Percentiles rank a stretch among this genome's conserved stretches.
Conservation (phyloP, 2,329 filamentous ascomycete species). For the Septoria petroselini region DNA sequence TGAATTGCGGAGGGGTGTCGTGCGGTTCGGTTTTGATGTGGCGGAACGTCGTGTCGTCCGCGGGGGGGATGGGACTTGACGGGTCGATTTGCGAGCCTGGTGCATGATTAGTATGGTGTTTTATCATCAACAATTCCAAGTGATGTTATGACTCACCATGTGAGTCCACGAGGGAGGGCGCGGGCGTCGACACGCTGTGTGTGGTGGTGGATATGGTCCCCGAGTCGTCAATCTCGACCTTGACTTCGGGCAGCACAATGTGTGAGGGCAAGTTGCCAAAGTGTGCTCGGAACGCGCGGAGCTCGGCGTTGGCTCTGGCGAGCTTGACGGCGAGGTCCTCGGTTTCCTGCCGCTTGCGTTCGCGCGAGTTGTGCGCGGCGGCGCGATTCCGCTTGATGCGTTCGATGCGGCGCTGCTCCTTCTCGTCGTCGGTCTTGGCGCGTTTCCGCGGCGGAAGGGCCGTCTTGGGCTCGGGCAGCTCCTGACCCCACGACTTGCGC, state of each 20-base stretch:
- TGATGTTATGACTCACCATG: conserved; percentile 16
- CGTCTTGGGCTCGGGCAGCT: conserved; percentile 93
- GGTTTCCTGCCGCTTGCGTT: conserved; percentile 86
- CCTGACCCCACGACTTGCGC: conserved; percentile 96
- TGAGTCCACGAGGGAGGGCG: conserved; percentile 33
- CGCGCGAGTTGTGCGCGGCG: conserved; percentile 91
- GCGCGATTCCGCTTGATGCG: conserved; percentile 94
- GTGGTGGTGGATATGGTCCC: conserved; percentile 12
- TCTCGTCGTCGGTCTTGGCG: conserved; percentile 97
- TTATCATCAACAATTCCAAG: background rate
- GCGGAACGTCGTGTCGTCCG: conserved; percentile 28
- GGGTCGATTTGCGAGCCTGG: conserved; percentile 27
- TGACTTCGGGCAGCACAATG: conserved; percentile 36
- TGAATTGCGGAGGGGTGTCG: conserved; percentile 26
- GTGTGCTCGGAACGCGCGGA: conserved; percentile 34
- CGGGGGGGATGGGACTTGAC: conserved; percentile 30
- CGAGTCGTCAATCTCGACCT: conserved; percentile 28
- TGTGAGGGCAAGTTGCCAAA: conserved; percentile 35
- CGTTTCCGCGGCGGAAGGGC: conserved; percentile 94
- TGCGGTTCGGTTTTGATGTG: conserved; percentile 36
- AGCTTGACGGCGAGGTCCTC: conserved; percentile 67
- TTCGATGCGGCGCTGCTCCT: conserved; percentile 96
- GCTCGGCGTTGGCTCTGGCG: conserved; percentile 34
- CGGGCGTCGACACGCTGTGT: conserved; percentile 28
- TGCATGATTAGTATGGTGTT: background rate